These are phyloP conservation scores for Hyaloscypha variabilis DNA, from an alignment of 495 filamentous ascomycete species.

Conservation along the genomic window DNA sequence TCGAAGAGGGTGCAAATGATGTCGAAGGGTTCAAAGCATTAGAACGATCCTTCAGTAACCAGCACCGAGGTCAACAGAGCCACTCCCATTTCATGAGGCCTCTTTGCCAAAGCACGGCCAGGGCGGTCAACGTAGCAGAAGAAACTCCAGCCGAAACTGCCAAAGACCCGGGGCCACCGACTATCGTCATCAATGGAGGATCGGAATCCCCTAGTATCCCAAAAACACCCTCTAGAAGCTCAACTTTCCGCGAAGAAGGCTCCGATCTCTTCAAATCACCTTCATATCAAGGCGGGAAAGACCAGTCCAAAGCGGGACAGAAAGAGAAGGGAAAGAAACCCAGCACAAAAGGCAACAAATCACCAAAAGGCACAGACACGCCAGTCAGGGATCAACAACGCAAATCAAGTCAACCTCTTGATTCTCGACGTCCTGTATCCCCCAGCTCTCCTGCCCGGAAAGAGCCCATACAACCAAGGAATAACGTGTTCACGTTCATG, in stretches of 20 bases:
- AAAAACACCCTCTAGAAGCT: slow-evolving; percentile 14
- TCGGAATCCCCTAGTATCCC: slow-evolving; percentile 4
- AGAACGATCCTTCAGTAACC: slow-evolving; percentile 65
- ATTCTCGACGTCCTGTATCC: slow-evolving; percentile 4
- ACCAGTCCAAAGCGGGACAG: slow-evolving; percentile 34
- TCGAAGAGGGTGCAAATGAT: slow-evolving; percentile 66
- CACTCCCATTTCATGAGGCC: slow-evolving; percentile 73
- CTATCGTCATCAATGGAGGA: slow-evolving; percentile 27
- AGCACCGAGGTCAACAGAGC: slow-evolving; percentile 61
- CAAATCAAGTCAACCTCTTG: slow-evolving; percentile 13
- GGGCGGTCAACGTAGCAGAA: slow-evolving; percentile 37
- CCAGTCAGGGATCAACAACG: slow-evolving; percentile 14
- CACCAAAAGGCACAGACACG: slow-evolving; percentile 25
- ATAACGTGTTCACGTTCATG: slow-evolving; percentile 47
- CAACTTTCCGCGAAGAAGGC: slow-evolving; percentile 19
- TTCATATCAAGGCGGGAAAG: slow-evolving; percentile 30
- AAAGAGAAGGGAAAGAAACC: slow-evolving; percentile 43
- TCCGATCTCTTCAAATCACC: slow-evolving; percentile 10
- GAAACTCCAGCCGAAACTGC: slow-evolving; percentile 27
- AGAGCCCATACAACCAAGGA: slow-evolving; percentile 17
- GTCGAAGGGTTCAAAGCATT: slow-evolving; percentile 69
- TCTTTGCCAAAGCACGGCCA: slow-evolving; percentile 60
- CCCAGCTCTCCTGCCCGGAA: slow-evolving; percentile 15
- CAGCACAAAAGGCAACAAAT: slow-evolving; percentile 43
- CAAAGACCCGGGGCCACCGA: slow-evolving; percentile 34